A percentile compares a stretch with the other conserved stretches of the same genome.
These are phyloP conservation scores for Camptophora hylomeconis DNA, from an alignment of 2,329 filamentous ascomycete species.

Conservation along the genomic window DNA sequence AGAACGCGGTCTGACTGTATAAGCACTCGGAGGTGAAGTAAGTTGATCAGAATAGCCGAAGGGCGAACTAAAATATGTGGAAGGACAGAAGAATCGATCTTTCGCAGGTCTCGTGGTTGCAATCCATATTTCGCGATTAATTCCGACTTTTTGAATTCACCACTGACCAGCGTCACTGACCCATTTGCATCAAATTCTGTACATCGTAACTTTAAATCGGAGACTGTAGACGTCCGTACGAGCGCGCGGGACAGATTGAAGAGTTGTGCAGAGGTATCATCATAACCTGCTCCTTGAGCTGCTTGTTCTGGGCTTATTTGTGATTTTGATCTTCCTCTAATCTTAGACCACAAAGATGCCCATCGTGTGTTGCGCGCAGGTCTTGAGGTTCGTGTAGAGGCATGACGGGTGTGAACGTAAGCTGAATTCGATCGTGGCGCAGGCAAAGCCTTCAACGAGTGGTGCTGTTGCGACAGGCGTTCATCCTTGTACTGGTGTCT, in stretches of 20 bases:
- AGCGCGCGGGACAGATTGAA: constrained; percentile 56
- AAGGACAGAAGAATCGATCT: constrained; percentile 91
- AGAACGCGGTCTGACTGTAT: constrained; percentile 92
- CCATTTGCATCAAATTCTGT: constrained; percentile 91
- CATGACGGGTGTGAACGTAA: constrained; percentile 8
- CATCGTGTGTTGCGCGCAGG: constrained; percentile 1
- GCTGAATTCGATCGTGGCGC: constrained; percentile 8
- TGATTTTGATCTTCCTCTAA: constrained; percentile 12
- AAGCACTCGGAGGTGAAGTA: constrained; percentile 88
- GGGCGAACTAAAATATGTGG: constrained; percentile 91
- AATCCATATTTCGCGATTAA: constrained; percentile 72
- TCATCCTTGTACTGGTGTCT: constrained; percentile 13
- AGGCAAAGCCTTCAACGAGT: constrained; percentile 14
- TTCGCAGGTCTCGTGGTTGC: constrained; percentile 88
- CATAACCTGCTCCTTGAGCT: constrained; percentile 9
- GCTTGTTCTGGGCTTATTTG: constrained; percentile 5
- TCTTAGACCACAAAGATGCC: constrained; percentile 5
- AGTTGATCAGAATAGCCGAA: constrained; percentile 84
- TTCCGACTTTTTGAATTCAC: constrained; percentile 96
- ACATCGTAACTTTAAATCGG: constrained; percentile 73
- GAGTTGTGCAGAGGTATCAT: constrained; percentile 43
- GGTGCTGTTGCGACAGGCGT: constrained; percentile 10
- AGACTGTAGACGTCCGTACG: constrained; percentile 44
- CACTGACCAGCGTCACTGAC: constrained; percentile 81
- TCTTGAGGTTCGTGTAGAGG: constrained; percentile 11